Percentiles rank a stretch among this genome's conserved stretches.
Conservation (phyloP, 1,139 yeast genomes). For the Neolecta irregularis region DNA sequence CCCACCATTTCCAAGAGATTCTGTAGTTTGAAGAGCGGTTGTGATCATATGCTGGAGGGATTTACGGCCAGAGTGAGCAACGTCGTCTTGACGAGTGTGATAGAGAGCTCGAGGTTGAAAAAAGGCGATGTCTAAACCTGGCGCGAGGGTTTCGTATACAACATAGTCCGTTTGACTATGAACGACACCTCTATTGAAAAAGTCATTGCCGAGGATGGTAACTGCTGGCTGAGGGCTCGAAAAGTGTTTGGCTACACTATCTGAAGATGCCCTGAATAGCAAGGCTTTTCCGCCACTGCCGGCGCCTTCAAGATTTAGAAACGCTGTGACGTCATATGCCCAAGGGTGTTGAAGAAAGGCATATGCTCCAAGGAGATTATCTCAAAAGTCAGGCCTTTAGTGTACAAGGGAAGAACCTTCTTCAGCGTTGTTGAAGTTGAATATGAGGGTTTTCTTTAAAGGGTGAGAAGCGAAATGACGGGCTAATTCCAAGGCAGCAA, state of each 20-base stretch:
- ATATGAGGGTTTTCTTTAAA: slow-evolving; percentile 57
- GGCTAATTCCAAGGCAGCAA: slow-evolving; percentile 59
- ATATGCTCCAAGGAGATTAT: slow-evolving; percentile 72
- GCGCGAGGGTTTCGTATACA: slow-evolving; percentile 43
- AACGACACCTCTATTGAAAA: slow-evolving; percentile 33
- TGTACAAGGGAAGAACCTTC: no score
- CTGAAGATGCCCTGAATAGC: slow-evolving; percentile 70
- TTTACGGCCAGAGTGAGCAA: slow-evolving; percentile 37
- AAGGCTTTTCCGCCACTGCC: slow-evolving; percentile 87
- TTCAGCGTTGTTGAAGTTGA: slow-evolving; percentile 81
- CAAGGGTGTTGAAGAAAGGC: slow-evolving; percentile 64
- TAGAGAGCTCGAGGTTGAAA: slow-evolving; percentile 66
- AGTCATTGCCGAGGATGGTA: slow-evolving; percentile 17
- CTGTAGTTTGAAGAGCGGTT: slow-evolving; percentile 16
- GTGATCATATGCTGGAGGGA: slow-evolving; percentile 17
- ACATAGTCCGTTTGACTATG: slow-evolving; percentile 76
- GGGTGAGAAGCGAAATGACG: slow-evolving; percentile 35
- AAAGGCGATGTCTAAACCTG: slow-evolving; percentile 73
- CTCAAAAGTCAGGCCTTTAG: no score
- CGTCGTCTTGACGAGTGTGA: slow-evolving; percentile 63
- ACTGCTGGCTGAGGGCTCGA: slow-evolving; percentile 17
- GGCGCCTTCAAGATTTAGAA: slow-evolving; percentile 85
- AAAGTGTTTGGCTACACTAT: slow-evolving; percentile 20
- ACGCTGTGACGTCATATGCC: slow-evolving; percentile 45
- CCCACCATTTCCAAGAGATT: slow-evolving; percentile 15